phyloP scores from a whole-genome alignment of 805 yeast species.

The Candida cerambycidarum region DNA sequence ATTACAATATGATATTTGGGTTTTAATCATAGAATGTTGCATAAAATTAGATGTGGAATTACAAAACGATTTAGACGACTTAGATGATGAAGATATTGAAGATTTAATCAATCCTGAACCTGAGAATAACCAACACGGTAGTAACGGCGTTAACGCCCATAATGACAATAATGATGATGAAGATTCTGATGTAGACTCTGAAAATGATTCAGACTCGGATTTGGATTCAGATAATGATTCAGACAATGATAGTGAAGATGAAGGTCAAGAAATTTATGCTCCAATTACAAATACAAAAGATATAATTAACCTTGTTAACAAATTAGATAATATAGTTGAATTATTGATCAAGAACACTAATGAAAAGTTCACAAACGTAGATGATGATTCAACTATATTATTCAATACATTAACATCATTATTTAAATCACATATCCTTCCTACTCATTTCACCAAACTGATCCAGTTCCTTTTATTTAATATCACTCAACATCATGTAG shows the following conservation, averaged over 20 bases:
- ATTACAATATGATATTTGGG: constrained; percentile 74
- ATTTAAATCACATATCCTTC: constrained; percentile 79
- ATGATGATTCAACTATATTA: constrained; percentile 54
- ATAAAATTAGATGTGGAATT: constrained; percentile 90
- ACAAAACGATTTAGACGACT: constrained; percentile 82
- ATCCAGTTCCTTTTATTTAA: constrained; percentile 84
- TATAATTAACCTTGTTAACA: constrained; percentile 56
- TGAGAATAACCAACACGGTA: no score
- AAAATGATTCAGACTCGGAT: no score
- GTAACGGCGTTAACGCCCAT: no score
- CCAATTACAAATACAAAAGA: constrained; percentile 40
- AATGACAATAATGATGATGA: constrained; percentile 19
- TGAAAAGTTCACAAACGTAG: constrained; percentile 2
- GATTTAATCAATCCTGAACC: constrained; percentile 47
- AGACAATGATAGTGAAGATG: constrained; percentile 23
- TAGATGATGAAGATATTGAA: constrained; percentile 67
- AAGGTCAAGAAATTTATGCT: constrained; percentile 15
- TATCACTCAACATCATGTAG: constrained; percentile 77
- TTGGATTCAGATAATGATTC: constrained; percentile 22
- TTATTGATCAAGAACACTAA: constrained; percentile 50
- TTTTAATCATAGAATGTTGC: constrained; percentile 70
- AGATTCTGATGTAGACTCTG: constrained; percentile 35
- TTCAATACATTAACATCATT: constrained; percentile 74
- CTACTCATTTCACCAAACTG: constrained; percentile 89
- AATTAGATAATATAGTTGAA: constrained; percentile 69